These are phyloP conservation scores for Leccinum truebloodii DNA, from an alignment of 768 basidiomycete species.

Conservation along the genomic window DNA sequence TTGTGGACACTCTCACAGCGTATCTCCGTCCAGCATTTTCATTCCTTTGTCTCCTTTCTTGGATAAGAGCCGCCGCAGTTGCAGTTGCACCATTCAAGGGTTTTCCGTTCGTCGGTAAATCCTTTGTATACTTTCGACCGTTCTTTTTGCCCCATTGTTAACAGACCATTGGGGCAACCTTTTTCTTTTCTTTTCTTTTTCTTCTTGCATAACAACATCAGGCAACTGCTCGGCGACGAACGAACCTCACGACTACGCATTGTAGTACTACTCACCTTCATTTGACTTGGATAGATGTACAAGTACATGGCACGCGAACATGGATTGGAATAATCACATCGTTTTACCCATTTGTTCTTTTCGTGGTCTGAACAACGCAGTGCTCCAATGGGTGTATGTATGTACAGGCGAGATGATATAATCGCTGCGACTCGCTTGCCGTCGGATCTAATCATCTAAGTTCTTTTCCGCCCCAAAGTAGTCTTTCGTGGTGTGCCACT, in stretches of 20 bases:
- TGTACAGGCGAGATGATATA: no score
- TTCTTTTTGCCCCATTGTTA: not conserved
- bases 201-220: not conserved
- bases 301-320: not conserved
- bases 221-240: not conserved
- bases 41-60: not conserved
- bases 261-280: conserved; percentile 30
- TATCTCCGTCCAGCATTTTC: not conserved
- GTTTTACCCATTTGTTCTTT: not conserved
- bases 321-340: not conserved
- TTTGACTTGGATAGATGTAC: conserved; percentile 15
- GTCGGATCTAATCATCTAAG: no score
- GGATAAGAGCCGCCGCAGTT: not conserved
- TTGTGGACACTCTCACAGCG: not conserved
- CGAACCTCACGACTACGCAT: conserved; percentile 19
- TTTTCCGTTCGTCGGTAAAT: not conserved
- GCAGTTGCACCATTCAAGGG: not conserved
- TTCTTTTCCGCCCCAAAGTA: no score
- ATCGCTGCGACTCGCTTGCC: no score
- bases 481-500: no score
- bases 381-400: conserved; percentile 59
- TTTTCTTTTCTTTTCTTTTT: no score
- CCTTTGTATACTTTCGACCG: conserved; percentile 20
- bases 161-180: not conserved
- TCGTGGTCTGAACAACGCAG: no score